A percentile compares a stretch with the other conserved stretches of the same genome.
Conservation (phyloP, 2,329 filamentous ascomycete species). For the Colletotrichum sp. region DNA sequence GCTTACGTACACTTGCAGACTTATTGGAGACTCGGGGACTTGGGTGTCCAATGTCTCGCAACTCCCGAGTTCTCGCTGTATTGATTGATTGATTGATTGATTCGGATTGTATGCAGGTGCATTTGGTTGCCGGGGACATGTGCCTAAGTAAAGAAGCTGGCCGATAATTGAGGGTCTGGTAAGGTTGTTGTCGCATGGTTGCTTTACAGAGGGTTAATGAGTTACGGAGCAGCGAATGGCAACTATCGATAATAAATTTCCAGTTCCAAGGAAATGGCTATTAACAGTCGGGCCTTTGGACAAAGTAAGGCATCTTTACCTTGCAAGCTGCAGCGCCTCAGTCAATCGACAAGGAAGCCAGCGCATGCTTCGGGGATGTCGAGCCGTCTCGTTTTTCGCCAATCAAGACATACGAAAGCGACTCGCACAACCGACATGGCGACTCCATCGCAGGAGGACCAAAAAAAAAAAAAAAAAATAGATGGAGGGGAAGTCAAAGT, state of each 20-base stretch:
- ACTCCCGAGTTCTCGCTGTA: not conserved
- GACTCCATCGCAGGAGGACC: not conserved
- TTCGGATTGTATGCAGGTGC: not conserved
- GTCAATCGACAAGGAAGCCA: not conserved
- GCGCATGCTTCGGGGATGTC: not conserved
- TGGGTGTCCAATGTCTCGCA: not conserved
- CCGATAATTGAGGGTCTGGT: not conserved
- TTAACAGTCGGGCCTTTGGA: conserved; percentile 8
- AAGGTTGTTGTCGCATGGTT: not conserved
- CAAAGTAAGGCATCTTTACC: not conserved
- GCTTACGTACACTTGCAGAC: not conserved
- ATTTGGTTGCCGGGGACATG: not conserved
- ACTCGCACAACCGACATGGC: not conserved
- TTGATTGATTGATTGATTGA: not conserved
- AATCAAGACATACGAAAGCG: not conserved
- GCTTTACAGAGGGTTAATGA: conserved; percentile 1
- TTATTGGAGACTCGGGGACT: not conserved
- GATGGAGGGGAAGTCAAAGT: not conserved
- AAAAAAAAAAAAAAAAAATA: not conserved
- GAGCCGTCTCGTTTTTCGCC: not conserved
- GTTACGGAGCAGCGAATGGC: not conserved
- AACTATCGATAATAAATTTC: conserved; percentile 3
- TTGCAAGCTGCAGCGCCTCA: not conserved
- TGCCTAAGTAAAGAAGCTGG: not conserved
- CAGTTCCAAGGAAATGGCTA: conserved; percentile 1